Evolutionary conservation across 148 eudicot genomes (phyloP).

Genomic region (Fagopyrum tataricum): DNA sequence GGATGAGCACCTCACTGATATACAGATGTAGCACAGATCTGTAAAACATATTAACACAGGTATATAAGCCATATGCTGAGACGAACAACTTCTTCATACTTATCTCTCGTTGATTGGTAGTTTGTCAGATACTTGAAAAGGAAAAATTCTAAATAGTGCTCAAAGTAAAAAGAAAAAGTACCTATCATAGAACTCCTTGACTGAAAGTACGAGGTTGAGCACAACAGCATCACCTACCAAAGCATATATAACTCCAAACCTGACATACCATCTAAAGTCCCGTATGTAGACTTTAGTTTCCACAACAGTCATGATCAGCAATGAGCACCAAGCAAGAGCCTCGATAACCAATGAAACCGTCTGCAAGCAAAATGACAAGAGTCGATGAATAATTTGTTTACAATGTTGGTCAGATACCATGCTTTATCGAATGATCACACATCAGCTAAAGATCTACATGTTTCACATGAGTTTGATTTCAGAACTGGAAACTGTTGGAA

Average conservation of each 20-base stretch:
- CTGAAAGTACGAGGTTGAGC: conserved; percentile 72
- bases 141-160: background rate
- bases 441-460: conserved; percentile 4
- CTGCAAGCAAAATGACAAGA: conserved; percentile 29
- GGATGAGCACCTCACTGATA: conserved; percentile 64
- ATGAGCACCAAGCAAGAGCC: conserved; percentile 79
- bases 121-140: background rate
- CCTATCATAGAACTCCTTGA: conserved; percentile 60
- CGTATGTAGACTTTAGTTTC: conserved; percentile 80
- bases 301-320: conserved; percentile 61
- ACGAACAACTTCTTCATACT: background rate
- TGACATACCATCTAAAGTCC: conserved; percentile 79
- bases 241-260: conserved; percentile 78
- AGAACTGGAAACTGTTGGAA: background rate
- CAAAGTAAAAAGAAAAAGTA: conserved; percentile 20
- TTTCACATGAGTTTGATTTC: background rate
- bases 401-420: background rate
- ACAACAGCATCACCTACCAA: conserved; percentile 78
- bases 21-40: conserved; percentile 63
- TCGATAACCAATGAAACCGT: conserved; percentile 52
- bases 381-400: background rate
- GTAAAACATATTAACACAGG: conserved; percentile 27
- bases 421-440: background rate
- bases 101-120: background rate
- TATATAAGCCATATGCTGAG: background rate